Conservation (phyloP, 345 rosid species). For the Eucalyptus melliodora region DNA sequence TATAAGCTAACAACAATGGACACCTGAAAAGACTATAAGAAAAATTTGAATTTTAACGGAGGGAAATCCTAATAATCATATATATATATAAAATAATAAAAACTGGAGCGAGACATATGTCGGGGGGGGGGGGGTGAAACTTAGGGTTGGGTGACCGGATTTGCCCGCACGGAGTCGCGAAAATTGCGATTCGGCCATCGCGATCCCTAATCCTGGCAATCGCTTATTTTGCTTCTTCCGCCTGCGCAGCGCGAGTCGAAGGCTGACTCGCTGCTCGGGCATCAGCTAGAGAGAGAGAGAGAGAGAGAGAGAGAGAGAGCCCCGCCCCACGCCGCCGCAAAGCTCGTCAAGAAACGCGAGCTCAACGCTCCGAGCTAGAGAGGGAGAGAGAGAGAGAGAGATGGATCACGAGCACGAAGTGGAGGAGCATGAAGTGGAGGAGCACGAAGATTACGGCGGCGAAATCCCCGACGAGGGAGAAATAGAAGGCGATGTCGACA, state of each 20-base stretch:
- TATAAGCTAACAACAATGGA: neutral
- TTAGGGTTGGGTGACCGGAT: neutral
- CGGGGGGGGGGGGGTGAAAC: neutral
- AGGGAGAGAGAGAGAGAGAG: neutral
- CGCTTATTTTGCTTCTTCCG: neutral
- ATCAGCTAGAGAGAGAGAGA: neutral
- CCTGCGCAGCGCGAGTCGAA: neutral
- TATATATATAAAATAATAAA: no score
- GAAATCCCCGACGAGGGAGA: constrained; percentile 5
- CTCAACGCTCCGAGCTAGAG: neutral
- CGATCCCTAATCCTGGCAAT: neutral
- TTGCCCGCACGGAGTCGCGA: neutral
- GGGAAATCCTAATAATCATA: neutral
- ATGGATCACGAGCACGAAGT: constrained; percentile 24
- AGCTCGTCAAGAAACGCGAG: neutral
- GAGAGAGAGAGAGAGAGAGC: neutral
- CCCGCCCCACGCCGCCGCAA: neutral
- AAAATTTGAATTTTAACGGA: neutral
- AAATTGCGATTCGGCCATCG: neutral
- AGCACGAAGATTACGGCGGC: constrained; percentile 10
- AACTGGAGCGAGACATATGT: neutral
- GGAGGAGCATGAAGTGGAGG: constrained; percentile 40
- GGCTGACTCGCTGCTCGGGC: neutral
- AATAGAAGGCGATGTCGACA: neutral
- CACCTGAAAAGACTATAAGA: neutral